These are phyloP conservation scores for Dryas drummondii DNA, from an alignment of 306 rosid species.

Conservation along the genomic window DNA sequence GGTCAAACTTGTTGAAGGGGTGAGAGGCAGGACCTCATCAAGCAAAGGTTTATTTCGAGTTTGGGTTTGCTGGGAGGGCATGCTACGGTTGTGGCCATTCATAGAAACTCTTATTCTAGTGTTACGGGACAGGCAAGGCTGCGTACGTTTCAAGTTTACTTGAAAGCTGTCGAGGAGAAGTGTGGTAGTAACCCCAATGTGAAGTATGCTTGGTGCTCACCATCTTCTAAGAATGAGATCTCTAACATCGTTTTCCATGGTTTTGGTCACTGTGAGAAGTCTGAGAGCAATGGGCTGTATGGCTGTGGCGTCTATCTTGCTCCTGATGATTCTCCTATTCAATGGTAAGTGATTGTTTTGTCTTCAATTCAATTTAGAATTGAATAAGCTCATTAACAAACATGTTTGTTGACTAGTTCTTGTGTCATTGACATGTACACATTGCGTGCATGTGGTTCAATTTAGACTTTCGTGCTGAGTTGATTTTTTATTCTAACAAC, in stretches of 20 bases:
- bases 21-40: constrained; percentile 40
- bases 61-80: constrained; percentile 42
- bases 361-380: background rate
- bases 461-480: constrained; percentile 1
- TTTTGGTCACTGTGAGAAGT: constrained; percentile 41
- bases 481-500: background rate
- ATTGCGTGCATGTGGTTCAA: background rate
- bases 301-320: constrained; percentile 58
- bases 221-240: constrained; percentile 53
- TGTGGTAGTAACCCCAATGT: constrained; percentile 59
- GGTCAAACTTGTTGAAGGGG: constrained; percentile 38
- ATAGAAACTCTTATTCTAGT: constrained; percentile 34
- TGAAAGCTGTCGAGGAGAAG: constrained; percentile 44
- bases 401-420: too few species aligned
- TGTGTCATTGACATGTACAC: background rate
- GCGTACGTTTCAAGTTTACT: constrained; percentile 57
- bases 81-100: constrained; percentile 36
- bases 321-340: constrained; percentile 55
- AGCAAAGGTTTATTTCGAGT: constrained; percentile 37
- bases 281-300: constrained; percentile 27
- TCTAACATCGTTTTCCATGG: constrained; percentile 54
- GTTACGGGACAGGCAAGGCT: constrained; percentile 50
- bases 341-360: constrained; percentile 39
- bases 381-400: background rate
- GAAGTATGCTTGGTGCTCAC: constrained; percentile 64